phyloP scores from a whole-genome alignment of 441 rosid genomes.

The Caryocar brasiliense region DNA sequence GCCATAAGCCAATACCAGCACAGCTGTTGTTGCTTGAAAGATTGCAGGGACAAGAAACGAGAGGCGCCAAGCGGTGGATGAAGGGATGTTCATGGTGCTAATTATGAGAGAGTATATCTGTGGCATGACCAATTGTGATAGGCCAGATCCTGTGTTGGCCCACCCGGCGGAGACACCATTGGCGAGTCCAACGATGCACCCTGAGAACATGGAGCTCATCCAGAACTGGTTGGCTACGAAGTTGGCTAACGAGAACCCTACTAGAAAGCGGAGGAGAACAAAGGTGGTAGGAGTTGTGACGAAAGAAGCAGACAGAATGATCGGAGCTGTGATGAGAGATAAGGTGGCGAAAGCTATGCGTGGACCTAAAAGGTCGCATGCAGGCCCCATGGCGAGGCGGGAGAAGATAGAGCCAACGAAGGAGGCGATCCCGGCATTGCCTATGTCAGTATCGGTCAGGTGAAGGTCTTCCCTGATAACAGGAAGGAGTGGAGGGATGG shows the following conservation, averaged over 20 bases:
- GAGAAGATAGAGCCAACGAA: conserved; percentile 70
- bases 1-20: conserved; percentile 48
- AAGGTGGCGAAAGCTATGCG: conserved; percentile 47
- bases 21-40: conserved; percentile 43
- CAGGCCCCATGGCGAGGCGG: conserved; percentile 77
- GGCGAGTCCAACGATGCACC: conserved; percentile 50
- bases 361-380: conserved; percentile 64
- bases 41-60: conserved; percentile 47
- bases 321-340: conserved; percentile 52
- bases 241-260: conserved; percentile 62
- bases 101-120: conserved; percentile 28
- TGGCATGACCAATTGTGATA: conserved; percentile 66
- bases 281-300: conserved; percentile 42
- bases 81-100: conserved; percentile 13
- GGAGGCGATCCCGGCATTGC: conserved; percentile 54
- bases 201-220: conserved; percentile 87
- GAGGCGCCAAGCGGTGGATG: conserved; percentile 45
- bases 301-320: conserved; percentile 35
- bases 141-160: conserved; percentile 64
- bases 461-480: conserved; percentile 50
- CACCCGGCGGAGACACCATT: conserved; percentile 69
- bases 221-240: conserved; percentile 82
- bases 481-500: conserved; percentile 70
- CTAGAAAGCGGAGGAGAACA: conserved; percentile 48
- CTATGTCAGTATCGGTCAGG: conserved; percentile 37